Conservation (phyloP, 164 flowering plant genomes). For the Vitis labrusca region DNA sequence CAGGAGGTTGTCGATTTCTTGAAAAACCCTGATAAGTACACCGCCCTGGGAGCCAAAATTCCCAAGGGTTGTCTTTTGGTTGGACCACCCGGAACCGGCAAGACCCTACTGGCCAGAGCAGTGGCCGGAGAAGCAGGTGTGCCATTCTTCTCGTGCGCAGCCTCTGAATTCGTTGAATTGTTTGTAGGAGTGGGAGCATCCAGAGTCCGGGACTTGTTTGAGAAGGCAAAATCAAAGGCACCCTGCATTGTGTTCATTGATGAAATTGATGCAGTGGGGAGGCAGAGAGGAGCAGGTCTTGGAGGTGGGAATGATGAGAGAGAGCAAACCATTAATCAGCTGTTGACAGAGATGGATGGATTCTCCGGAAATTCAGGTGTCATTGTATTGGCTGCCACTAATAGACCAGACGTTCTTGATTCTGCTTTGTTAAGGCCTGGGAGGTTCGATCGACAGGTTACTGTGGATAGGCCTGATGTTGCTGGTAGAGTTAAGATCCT, state of each 20-base stretch:
- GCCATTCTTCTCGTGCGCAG: conserved; percentile 93
- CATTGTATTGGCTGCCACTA: conserved; percentile 90
- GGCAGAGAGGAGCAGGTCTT: conserved; percentile 93
- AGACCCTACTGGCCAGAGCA: conserved; percentile 89
- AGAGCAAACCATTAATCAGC: conserved; percentile 95
- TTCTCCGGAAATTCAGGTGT: conserved; percentile 90
- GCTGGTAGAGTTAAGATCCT: conserved; percentile 92
- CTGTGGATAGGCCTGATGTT: conserved; percentile 94
- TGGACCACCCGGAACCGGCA: conserved; percentile 97
- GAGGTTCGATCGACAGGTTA: conserved; percentile 95
- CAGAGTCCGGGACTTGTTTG: conserved; percentile 90
- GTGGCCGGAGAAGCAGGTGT: conserved; percentile 94
- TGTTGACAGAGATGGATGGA: conserved; percentile 96
- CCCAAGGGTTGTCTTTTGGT: conserved; percentile 96
- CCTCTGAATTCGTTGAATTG: conserved; percentile 91
- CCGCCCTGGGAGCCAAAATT: conserved; percentile 89
- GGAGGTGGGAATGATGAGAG: conserved; percentile 99
- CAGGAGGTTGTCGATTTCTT: conserved; percentile 95
- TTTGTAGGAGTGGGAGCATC: conserved; percentile 99
- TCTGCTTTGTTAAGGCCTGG: conserved; percentile 94
- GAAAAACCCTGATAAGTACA: conserved; percentile 93
- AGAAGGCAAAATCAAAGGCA: conserved; percentile 91
- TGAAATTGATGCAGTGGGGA: conserved; percentile 99
- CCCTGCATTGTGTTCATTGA: conserved; percentile 97
- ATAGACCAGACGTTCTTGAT: conserved; percentile 94